These are phyloP conservation scores for Exobasidium rhododendri DNA, from an alignment of 1,284 basidiomycete genomes.

Conservation along the genomic window DNA sequence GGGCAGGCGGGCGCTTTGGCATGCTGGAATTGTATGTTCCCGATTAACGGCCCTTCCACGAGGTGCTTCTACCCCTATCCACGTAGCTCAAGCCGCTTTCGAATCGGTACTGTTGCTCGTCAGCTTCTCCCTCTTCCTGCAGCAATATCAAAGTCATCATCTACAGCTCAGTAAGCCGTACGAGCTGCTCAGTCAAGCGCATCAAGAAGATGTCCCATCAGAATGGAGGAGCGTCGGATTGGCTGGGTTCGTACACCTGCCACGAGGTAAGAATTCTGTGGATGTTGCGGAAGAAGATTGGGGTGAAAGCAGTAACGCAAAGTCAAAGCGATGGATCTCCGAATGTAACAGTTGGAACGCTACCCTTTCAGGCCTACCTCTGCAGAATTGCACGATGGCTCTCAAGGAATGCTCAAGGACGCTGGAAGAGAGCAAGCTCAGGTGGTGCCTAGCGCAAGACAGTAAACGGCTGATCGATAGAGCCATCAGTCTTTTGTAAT, in stretches of 20 bases:
- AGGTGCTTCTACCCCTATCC: not conserved
- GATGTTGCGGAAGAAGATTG: not conserved
- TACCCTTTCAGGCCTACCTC: not conserved
- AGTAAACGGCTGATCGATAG: not conserved
- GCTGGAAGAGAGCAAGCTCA: not conserved
- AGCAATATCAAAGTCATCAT: not conserved
- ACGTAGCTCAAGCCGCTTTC: not conserved
- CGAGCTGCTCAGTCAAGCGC: not conserved
- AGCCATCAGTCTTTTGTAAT: not conserved
- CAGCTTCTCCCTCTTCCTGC: not conserved
- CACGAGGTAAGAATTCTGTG: not conserved
- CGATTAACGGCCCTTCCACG: not conserved
- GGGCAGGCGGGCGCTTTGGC: not conserved
- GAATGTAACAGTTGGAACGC: not conserved
- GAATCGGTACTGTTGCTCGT: not conserved
- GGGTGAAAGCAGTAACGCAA: not conserved
- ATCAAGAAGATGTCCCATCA: not conserved
- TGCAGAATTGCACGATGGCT: not conserved
- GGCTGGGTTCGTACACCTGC: not conserved
- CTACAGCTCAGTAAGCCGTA: not conserved
- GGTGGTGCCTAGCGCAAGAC: not conserved
- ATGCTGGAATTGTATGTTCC: not conserved
- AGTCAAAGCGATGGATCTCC: not conserved
- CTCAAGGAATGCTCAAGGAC: not conserved
- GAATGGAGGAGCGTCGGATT: not conserved